Evolutionary conservation across 2,329 filamentous ascomycete genomes (phyloP).

Genomic region (Samsoniella hepiali): DNA sequence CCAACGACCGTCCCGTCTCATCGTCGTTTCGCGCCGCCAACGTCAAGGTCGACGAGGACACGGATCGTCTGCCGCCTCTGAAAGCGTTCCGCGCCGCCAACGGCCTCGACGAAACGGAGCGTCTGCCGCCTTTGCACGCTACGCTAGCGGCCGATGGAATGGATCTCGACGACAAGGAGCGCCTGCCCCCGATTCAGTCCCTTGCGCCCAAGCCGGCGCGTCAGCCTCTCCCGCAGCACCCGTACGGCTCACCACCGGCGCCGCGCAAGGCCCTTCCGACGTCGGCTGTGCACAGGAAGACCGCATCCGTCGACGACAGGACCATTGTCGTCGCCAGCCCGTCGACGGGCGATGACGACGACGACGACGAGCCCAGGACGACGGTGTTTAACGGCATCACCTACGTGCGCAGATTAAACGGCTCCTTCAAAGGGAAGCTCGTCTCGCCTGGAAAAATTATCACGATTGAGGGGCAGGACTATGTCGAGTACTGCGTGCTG

Average conservation of each 20-base stretch:
- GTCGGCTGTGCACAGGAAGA: background rate
- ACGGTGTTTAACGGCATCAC: conserved; percentile 9
- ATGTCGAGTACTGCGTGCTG: conserved; percentile 19
- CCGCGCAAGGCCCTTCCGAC: conserved; percentile 10
- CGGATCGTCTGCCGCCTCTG: conserved; percentile 15
- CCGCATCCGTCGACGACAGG: background rate
- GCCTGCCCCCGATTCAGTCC: conserved; percentile 9
- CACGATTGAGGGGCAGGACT: conserved; percentile 18
- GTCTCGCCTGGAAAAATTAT: conserved; percentile 19
- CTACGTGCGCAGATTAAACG: conserved; percentile 9
- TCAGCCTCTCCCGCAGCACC: conserved; percentile 9
- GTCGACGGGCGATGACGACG: conserved; percentile 7
- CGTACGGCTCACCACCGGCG: conserved; percentile 1
- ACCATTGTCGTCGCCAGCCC: background rate
- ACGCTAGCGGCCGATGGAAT: conserved; percentile 11
- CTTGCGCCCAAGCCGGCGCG: conserved; percentile 1
- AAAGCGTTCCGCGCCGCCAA: conserved; percentile 8
- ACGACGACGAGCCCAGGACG: conserved; percentile 3
- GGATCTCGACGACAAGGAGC: conserved; percentile 16
- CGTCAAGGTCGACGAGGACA: conserved; percentile 1
- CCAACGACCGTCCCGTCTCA: conserved; percentile 6
- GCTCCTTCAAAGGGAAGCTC: conserved; percentile 13
- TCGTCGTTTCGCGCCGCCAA: conserved; percentile 13
- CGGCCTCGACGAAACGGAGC: conserved; percentile 5
- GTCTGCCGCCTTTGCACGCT: conserved; percentile 11